Percentiles rank a stretch among this genome's conserved stretches.
These are phyloP conservation scores for Claviceps digitariae DNA, from an alignment of 2,329 filamentous ascomycete species.

Conservation along the genomic window DNA sequence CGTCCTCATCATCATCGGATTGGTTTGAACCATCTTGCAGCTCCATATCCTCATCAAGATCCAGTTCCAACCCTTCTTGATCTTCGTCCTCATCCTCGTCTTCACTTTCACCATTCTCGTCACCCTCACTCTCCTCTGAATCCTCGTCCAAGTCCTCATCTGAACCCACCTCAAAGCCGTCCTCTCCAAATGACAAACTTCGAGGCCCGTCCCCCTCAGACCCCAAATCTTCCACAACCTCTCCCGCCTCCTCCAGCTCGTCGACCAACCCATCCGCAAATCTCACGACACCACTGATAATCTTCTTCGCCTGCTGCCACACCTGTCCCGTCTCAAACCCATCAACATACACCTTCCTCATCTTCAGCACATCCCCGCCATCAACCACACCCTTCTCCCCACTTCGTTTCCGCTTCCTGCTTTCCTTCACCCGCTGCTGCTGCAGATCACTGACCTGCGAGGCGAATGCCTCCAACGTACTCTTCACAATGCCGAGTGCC, in stretches of 20 bases:
- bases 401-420: conserved; percentile 64
- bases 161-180: conserved; percentile 18
- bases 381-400: conserved; percentile 27
- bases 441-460: conserved; percentile 61
- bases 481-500: conserved; percentile 64
- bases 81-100: conserved; percentile 18
- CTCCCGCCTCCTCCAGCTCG: conserved; percentile 38
- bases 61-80: conserved; percentile 9
- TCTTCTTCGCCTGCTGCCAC: conserved; percentile 83
- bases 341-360: conserved; percentile 72
- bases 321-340: conserved; percentile 83
- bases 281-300: conserved; percentile 47
- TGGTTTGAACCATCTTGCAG: conserved; percentile 23
- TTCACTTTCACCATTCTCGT: background rate
- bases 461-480: conserved; percentile 66
- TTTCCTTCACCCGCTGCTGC: conserved; percentile 51
- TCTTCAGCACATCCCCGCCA: conserved; percentile 46
- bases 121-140: conserved; percentile 6
- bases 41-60: conserved; percentile 17
- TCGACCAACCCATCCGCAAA: conserved; percentile 33
- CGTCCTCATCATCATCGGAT: conserved; percentile 19
- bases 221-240: conserved; percentile 18
- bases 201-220: conserved; percentile 19
- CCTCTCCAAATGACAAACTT: conserved; percentile 14
- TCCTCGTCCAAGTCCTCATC: conserved; percentile 17